phyloP scores from a whole-genome alignment of 2,329 filamentous ascomycete species.

The Stemphylium vesicarium region DNA sequence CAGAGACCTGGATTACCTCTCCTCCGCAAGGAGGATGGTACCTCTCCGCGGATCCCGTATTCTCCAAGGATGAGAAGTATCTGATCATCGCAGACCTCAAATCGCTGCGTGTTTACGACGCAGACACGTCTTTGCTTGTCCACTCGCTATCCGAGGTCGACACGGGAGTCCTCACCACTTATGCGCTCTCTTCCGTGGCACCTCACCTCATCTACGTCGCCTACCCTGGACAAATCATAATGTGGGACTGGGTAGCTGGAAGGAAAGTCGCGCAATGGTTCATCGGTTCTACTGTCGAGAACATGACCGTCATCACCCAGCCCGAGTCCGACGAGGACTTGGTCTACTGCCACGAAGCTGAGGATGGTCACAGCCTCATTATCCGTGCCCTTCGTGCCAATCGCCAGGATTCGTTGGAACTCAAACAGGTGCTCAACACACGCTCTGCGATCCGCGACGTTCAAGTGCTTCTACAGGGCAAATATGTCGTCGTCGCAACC shows the following conservation, averaged over 20 bases:
- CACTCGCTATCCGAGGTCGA: constrained; percentile 66
- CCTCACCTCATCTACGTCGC: constrained; percentile 61
- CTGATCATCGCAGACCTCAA: constrained; percentile 77
- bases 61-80: constrained; percentile 64
- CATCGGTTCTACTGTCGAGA: constrained; percentile 45
- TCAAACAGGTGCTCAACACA: constrained; percentile 49
- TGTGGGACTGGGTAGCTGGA: constrained; percentile 65
- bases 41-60: constrained; percentile 62
- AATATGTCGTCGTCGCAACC: constrained; percentile 63
- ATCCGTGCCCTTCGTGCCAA: constrained; percentile 43
- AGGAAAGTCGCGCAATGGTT: constrained; percentile 53
- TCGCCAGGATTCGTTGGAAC: constrained; percentile 34
- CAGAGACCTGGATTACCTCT: constrained; percentile 48
- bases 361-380: constrained; percentile 49
- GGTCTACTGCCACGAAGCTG: constrained; percentile 50
- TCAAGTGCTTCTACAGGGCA: constrained; percentile 60
- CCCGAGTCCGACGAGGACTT: constrained; percentile 41
- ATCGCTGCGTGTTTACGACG: constrained; percentile 80
- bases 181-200: constrained; percentile 59
- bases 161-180: constrained; percentile 56
- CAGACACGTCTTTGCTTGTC: constrained; percentile 79
- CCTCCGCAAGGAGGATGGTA: constrained; percentile 62
- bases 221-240: constrained; percentile 58
- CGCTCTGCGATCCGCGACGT: constrained; percentile 47
- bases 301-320: constrained; percentile 40